Evolutionary conservation across 2,329 filamentous ascomycete species (phyloP).

Genomic region (Fusarium metavorans): DNA sequence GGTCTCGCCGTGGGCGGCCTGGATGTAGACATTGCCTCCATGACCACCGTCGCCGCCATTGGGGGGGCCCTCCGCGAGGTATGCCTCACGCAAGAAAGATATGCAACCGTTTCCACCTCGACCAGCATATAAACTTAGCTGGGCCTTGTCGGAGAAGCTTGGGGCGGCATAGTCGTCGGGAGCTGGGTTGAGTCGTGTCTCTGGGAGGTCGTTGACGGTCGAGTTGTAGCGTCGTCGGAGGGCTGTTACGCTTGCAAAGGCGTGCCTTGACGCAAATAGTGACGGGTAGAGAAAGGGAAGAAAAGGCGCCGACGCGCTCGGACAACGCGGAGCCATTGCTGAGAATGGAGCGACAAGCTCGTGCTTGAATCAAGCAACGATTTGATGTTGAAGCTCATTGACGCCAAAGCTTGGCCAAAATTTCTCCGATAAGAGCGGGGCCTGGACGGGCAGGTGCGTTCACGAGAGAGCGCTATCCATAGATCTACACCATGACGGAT

Average conservation of each 20-base stretch:
- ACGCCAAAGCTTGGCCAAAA: slow-evolving; percentile 20
- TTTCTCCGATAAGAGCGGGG: slow-evolving; percentile 14
- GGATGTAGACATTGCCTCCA: slow-evolving; percentile 93
- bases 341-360: slow-evolving; percentile 11
- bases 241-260: slow-evolving; percentile 13
- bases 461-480: neutral
- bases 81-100: slow-evolving; percentile 93
- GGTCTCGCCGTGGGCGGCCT: slow-evolving; percentile 90
- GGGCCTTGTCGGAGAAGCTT: slow-evolving; percentile 89
- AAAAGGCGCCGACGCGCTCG: slow-evolving; percentile 40
- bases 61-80: slow-evolving; percentile 86
- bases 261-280: slow-evolving; percentile 47
- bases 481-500: neutral
- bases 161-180: slow-evolving; percentile 87
- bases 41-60: slow-evolving; percentile 96
- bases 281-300: slow-evolving; percentile 63
- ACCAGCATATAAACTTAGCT: slow-evolving; percentile 81
- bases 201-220: slow-evolving; percentile 53
- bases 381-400: slow-evolving; percentile 15
- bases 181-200: slow-evolving; percentile 79
- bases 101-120: slow-evolving; percentile 92
- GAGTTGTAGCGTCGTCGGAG: slow-evolving; percentile 42
- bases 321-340: slow-evolving; percentile 46
- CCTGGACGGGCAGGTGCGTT: neutral
- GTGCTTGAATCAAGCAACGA: neutral